Conservation (phyloP, 306 rosid genomes). For the Begonia masoniana region DNA sequence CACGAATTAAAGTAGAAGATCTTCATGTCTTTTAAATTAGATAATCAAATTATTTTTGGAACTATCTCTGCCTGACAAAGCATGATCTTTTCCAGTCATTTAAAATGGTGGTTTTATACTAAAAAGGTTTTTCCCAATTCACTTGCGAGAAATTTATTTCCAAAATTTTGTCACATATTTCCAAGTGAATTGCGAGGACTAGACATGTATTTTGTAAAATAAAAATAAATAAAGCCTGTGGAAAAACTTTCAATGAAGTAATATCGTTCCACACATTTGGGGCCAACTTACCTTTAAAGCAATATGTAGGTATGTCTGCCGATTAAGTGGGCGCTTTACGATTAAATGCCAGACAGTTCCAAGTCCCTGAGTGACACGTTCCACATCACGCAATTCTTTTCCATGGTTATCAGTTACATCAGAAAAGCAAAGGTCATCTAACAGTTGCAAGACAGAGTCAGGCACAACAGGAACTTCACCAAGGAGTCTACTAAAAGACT, state of each 20-base stretch:
- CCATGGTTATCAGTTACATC: conserved; percentile 52
- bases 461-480: conserved; percentile 91
- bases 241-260: too few relatives aligned
- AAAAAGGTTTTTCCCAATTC: too few relatives aligned
- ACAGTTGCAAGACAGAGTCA: conserved; percentile 55
- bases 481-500: conserved; percentile 87
- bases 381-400: conserved; percentile 61
- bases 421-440: conserved; percentile 68
- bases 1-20: too few relatives aligned
- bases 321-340: conserved; percentile 77
- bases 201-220: not conserved
- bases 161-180: too few relatives aligned
- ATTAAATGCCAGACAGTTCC: conserved; percentile 97
- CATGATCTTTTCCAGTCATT: too few relatives aligned
- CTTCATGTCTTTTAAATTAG: too few relatives aligned
- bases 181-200: not conserved
- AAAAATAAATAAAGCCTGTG: not conserved
- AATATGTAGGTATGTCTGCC: conserved; percentile 70
- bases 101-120: too few relatives aligned
- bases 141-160: too few relatives aligned
- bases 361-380: conserved; percentile 96
- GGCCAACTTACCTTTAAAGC: conserved; percentile 57
- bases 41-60: too few relatives aligned
- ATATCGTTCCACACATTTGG: not conserved
- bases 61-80: too few relatives aligned